Conservation (phyloP, 257 asterid species). For the Solanum arcanum region DNA sequence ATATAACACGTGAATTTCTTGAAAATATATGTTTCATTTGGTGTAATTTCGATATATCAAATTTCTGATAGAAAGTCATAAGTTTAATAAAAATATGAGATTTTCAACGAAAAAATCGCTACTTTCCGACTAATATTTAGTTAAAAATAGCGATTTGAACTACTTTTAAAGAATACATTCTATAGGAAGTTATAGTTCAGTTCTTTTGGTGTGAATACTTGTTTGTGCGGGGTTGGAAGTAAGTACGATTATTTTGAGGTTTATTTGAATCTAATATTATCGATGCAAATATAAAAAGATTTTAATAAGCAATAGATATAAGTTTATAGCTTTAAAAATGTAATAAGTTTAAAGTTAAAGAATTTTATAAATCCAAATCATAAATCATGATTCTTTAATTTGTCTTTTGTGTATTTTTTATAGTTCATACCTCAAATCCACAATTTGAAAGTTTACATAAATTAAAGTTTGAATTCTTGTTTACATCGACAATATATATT, state of each 20-base stretch:
- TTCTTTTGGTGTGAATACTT: neutral
- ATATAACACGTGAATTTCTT: neutral
- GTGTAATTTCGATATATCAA: neutral
- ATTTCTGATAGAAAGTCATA: neutral
- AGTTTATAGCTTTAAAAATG: neutral
- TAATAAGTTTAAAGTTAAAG: neutral
- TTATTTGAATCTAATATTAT: neutral
- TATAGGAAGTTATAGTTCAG: neutral
- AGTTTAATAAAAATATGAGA: neutral
- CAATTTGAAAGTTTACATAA: neutral
- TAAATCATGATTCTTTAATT: neutral
- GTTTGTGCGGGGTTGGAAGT: neutral
- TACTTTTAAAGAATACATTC: no score
- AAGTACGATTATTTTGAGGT: no score
- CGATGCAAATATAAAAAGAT: rapidly evolving
- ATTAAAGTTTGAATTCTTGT: neutral
- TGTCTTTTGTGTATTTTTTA: neutral
- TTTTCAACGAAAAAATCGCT: no score
- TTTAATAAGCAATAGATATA: neutral
- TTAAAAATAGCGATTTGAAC: no score
- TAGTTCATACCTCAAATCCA: neutral
- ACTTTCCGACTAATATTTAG: no score
- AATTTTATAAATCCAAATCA: neutral
- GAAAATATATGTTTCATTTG: neutral
- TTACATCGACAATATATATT: neutral